Conservation (phyloP, 1,139 yeast species). For the Suhomyces kunorum region DNA sequence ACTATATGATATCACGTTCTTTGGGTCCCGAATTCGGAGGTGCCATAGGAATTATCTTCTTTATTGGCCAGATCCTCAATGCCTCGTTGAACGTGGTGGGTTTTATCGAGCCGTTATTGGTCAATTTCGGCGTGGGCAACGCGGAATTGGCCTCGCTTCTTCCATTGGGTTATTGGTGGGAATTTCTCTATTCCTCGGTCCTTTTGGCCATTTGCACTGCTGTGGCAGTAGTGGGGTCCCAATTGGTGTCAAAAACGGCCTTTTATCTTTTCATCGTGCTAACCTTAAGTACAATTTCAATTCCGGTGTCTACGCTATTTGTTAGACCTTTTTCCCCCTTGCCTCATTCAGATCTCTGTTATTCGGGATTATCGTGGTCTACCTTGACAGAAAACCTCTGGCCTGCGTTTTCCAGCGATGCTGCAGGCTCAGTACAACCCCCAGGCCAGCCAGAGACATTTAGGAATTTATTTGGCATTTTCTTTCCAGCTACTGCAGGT, state of each 20-base stretch:
- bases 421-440: constrained; percentile 80
- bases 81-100: constrained; percentile 81
- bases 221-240: constrained; percentile 81
- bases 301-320: constrained; percentile 75
- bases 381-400: constrained; percentile 65
- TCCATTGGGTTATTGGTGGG: constrained; percentile 58
- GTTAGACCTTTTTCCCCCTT: constrained; percentile 55
- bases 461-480: constrained; percentile 84
- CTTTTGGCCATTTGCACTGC: constrained; percentile 72
- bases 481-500: constrained; percentile 98
- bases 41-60: constrained; percentile 75
- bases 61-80: constrained; percentile 73
- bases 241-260: constrained; percentile 82
- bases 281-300: constrained; percentile 71
- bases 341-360: constrained; percentile 48
- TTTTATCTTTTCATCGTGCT: constrained; percentile 69
- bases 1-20: constrained; percentile 77
- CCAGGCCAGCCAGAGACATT: constrained; percentile 65
- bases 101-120: constrained; percentile 69
- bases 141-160: constrained; percentile 58
- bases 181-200: constrained; percentile 61
- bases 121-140: constrained; percentile 57
- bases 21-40: constrained; percentile 86
- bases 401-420: constrained; percentile 83
- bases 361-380: constrained; percentile 72